Evolutionary conservation across 73 alveolate species (phyloP).

Genomic region (Stentor coeruleus): DNA sequence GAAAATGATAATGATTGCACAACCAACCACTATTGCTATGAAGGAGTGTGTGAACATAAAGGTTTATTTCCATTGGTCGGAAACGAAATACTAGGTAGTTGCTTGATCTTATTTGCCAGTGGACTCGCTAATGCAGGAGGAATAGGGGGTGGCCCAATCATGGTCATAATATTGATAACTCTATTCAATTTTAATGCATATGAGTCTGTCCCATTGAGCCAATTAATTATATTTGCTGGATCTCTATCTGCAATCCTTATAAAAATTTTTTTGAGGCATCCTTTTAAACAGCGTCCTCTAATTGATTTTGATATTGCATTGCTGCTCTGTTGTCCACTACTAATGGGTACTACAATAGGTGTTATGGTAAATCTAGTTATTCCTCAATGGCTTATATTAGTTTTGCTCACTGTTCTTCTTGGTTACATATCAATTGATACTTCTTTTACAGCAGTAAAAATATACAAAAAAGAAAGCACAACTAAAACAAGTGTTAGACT

Average conservation of each 20-base stretch:
- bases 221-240: conserved; percentile 60
- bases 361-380: conserved; percentile 57
- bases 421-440: background rate
- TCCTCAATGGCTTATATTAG: conserved; percentile 52
- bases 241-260: conserved; percentile 43
- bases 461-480: background rate
- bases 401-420: background rate
- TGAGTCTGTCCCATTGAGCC: conserved; percentile 69
- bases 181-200: conserved; percentile 65
- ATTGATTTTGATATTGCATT: conserved; percentile 53
- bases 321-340: conserved; percentile 47
- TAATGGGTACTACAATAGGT: conserved; percentile 66
- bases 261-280: conserved; percentile 50
- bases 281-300: conserved; percentile 54
- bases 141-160: conserved; percentile 85
- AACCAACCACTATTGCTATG: no score
- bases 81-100: conserved; percentile 39
- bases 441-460: background rate
- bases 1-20: no score
- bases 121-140: conserved; percentile 88
- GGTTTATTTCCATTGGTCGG: conserved; percentile 45
- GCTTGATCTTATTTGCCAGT: conserved; percentile 50
- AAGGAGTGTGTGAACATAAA: no score
- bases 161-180: conserved; percentile 69
- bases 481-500: background rate